A percentile compares a stretch with the other conserved stretches of the same genome.
Conservation (phyloP, 352 stramenopile genomes). For the Phytopythium delawarense region DNA sequence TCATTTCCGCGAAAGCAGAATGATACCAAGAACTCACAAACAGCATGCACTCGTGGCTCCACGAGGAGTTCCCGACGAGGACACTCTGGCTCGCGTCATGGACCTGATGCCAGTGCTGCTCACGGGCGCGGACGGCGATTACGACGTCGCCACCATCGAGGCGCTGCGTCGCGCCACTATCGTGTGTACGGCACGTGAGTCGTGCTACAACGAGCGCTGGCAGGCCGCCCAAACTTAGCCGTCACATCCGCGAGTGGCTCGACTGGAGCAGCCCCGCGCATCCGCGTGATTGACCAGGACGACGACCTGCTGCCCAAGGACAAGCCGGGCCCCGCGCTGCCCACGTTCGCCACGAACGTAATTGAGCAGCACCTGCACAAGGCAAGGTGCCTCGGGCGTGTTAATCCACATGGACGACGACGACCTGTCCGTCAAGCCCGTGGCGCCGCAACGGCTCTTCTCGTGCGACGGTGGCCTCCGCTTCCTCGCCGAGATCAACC, state of each 20-base stretch:
- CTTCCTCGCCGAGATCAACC: constrained; percentile 78
- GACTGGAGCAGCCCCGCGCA: constrained; percentile 57
- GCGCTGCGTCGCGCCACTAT: constrained; percentile 57
- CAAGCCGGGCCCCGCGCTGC: constrained; percentile 37
- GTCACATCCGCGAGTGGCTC: constrained; percentile 83
- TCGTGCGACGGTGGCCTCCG: constrained; percentile 75
- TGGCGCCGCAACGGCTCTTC: constrained; percentile 80
- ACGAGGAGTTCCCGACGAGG: too few relatives aligned
- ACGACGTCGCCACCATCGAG: constrained; percentile 67
- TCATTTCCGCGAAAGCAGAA: too few relatives aligned
- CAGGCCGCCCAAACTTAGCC: constrained; percentile 68
- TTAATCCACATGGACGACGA: constrained; percentile 89
- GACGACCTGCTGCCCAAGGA: constrained; percentile 46
- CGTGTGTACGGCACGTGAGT: constrained; percentile 63
- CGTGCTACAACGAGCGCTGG: constrained; percentile 68
- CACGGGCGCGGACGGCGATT: constrained; percentile 59
- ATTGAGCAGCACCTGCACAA: constrained; percentile 83
- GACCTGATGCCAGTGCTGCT: constrained; percentile 52
- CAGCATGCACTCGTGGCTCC: constrained; percentile 25
- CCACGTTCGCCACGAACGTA: constrained; percentile 78
- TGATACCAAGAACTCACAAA: too few relatives aligned
- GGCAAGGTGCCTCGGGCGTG: constrained; percentile 73
- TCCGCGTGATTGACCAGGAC: constrained; percentile 72
- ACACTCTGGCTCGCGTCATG: constrained; percentile 42
- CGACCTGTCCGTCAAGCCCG: constrained; percentile 83